phyloP scores from a whole-genome alignment of 345 rosid genomes.

The Salix arbutifolia region DNA sequence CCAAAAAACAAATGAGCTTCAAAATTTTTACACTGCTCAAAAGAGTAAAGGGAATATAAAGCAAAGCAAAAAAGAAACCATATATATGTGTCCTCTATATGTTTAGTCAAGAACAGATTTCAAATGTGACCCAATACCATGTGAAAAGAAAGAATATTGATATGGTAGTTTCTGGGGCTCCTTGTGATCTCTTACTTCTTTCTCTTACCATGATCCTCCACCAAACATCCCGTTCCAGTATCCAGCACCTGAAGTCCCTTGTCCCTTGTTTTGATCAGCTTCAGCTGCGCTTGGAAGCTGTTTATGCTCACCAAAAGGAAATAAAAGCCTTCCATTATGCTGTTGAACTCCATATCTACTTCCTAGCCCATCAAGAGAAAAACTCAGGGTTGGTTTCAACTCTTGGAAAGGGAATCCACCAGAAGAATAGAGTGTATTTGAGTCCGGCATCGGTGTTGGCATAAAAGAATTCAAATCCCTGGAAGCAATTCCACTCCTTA shows the following conservation, averaged over 20 bases:
- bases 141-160: neutral
- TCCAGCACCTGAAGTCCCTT: conserved; percentile 21
- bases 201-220: conserved; percentile 26
- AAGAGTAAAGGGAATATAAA: neutral
- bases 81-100: conserved; percentile 1
- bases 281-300: conserved; percentile 30
- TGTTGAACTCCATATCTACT: conserved; percentile 35
- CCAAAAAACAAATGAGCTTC: conserved; percentile 18
- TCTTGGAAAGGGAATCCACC: conserved; percentile 46
- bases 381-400: conserved; percentile 41
- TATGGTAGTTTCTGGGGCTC: neutral
- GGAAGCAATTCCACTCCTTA: conserved; percentile 37
- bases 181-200: neutral
- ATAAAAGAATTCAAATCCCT: conserved; percentile 37
- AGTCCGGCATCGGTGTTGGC: conserved; percentile 32
- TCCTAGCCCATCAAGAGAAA: conserved; percentile 42
- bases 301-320: conserved; percentile 43
- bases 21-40: conserved; percentile 14
- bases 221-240: conserved; percentile 32
- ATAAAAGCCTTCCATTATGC: conserved; percentile 38
- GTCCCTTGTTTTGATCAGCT: conserved; percentile 40
- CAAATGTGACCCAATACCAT: neutral
- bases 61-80: conserved; percentile 2
- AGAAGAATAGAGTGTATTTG: conserved; percentile 29
- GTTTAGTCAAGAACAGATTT: conserved; percentile 18